Base-by-base conservation (phyloP, 495 filamentous ascomycete genomes). In the Hyaloscypha finlandica region DNA sequence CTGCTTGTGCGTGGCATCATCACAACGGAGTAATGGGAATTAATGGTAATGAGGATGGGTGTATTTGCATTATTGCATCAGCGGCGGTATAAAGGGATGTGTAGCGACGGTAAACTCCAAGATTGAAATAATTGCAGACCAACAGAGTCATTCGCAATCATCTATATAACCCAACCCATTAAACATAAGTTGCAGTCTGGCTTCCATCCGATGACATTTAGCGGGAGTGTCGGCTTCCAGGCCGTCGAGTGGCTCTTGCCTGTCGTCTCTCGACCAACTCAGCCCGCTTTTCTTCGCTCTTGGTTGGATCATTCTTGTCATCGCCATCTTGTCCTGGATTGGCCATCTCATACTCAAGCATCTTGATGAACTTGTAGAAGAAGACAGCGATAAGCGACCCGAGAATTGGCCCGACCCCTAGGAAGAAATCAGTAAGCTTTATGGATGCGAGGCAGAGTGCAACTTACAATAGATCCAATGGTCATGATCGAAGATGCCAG, bases 291-390 rank as follows among this genome's bases (percentile, higher is more conserved):
- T 66, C 45, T 58, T 60, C 56, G 22, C 65, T 69, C 52, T 65
- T 57, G 19, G 65, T 71, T 16, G 69, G 69, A 66, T 71, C 69
- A 59, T 71, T 71, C 31, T 56, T 19, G 31, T 60, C 55, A 63
- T 69, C 64, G 12, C 67, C 70, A 65, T 94, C 91, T 75, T 91
- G 89, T 2, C 86, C 90, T 3, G 90, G 90, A 68, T 93, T 94
- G 54, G 88, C 90, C 31, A 85, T 85, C 74, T 93, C 87, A 73
- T 92, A 93, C 70, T 89, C 85, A 52, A 90, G 81, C 11, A 80
- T 71, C 74, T 89, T 86, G 37, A 90, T 81, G 51, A 91, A 78
- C 20, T 78, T 77, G 73, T 90, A 92, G 75, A 90, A 92, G 9
- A 77, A 86, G 0, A 83, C 81, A 0, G 90, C 89, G 8, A 92